Percentiles rank a stretch among this genome's conserved stretches.
phyloP scores from a whole-genome alignment of 331 rosid species.

The Arachis monticola region DNA sequence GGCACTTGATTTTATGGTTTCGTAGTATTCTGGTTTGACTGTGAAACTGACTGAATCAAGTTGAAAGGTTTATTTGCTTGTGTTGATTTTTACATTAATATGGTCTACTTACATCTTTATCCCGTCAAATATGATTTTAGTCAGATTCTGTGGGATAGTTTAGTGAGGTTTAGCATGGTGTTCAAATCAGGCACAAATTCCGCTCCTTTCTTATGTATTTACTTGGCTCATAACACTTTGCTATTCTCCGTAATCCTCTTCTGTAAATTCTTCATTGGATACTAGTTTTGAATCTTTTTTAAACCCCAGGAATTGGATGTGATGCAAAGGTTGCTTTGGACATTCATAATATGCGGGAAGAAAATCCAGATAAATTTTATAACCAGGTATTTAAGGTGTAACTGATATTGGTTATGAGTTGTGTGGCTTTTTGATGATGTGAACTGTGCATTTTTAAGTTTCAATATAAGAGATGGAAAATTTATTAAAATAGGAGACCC shows the following conservation, averaged over 20 bases:
- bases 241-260: constrained; percentile 7
- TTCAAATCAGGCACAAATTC: constrained; percentile 22
- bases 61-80: constrained; percentile 20
- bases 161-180: constrained; percentile 30
- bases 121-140: constrained; percentile 32
- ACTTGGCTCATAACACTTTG: constrained; percentile 8
- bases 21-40: constrained; percentile 1
- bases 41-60: constrained; percentile 27
- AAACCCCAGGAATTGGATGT: constrained; percentile 84
- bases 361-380: constrained; percentile 97
- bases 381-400: constrained; percentile 76
- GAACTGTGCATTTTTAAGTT: not conserved
- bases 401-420: constrained; percentile 21
- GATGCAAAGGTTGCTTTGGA: constrained; percentile 99
- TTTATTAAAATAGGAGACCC: constrained; percentile 24
- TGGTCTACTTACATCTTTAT: constrained; percentile 26
- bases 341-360: constrained; percentile 97
- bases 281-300: constrained; percentile 34
- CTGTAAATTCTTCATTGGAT: constrained; percentile 23
- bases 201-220: constrained; percentile 15
- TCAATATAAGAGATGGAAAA: constrained; percentile 15
- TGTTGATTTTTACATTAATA: constrained; percentile 17
- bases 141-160: constrained; percentile 12
- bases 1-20: constrained; percentile 33
- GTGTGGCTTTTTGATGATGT: not conserved